These are phyloP conservation scores for Osmanthus fragrans DNA, from an alignment of 257 asterid species.

Conservation along the genomic window DNA sequence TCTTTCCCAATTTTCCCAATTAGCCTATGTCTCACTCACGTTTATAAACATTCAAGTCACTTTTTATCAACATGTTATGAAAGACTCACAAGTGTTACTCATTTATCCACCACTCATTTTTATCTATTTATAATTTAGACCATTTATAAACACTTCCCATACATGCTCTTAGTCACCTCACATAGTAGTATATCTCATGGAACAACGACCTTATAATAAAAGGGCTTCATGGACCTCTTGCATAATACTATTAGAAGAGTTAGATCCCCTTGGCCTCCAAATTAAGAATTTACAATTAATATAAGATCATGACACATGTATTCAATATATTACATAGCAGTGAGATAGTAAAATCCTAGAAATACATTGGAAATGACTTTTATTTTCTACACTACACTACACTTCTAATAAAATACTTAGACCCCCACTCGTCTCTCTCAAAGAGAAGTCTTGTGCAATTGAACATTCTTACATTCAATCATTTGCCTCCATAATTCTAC, in stretches of 20 bases:
- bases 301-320: neutral
- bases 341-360: neutral
- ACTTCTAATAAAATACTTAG: neutral
- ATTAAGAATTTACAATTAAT: neutral
- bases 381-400: neutral
- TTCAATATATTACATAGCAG: neutral
- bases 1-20: neutral
- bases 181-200: neutral
- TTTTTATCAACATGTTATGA: no score
- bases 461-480: slow-evolving; percentile 23
- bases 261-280: neutral
- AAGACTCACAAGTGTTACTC: no score
- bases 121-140: no score
- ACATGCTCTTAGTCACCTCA: neutral
- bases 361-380: neutral
- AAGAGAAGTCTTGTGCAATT: neutral
- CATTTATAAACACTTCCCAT: no score
- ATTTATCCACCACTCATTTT: no score
- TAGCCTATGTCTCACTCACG: no score
- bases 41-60: no score
- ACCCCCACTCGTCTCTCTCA: neutral
- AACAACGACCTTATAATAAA: neutral
- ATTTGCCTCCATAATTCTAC: slow-evolving; percentile 22
- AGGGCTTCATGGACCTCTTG: neutral
- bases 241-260: neutral